Base-by-base conservation (phyloP, 176 grass and related monocot species). In the Triticum aestivum region DNA sequence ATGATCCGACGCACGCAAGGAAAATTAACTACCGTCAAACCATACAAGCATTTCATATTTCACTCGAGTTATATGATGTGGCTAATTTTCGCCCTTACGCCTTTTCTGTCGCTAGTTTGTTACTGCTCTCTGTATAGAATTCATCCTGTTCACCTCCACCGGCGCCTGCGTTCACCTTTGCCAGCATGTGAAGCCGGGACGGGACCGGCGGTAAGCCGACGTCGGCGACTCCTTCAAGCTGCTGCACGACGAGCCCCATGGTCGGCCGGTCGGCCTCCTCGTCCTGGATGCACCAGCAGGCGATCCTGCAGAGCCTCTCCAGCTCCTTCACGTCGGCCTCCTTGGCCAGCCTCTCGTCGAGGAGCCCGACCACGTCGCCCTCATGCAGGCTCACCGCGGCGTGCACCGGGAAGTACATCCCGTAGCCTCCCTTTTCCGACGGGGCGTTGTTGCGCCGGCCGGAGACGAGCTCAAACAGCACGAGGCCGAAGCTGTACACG, bases 201-300 rank as follows among this genome's bases (percentile, higher is more conserved):
- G 88, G 88, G 82, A 90, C 74, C 14, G 85, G 91, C 4, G 88
- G 91, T 65, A 90, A 14, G 8, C 3, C 47, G 3, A 85, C 72
- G 14, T 90, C 82, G 14, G 79, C 62, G 11, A 84, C 82, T 27
- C 88, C 86, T 88, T 91, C 92, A 4, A 94, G 86, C 78, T 89
- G 89, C 61, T 91, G 89, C 44, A 80, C 86, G 20, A 84, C 86
- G n/a, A 86, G 76, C 52, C 89, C 92, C 89, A 91, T 94, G 5
- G 89, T 87, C 5, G 92, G 89, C 54, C 87, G 61, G 44, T 80
- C 33, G 11, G 30, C 65, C 78, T 89, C 89, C 12, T 89, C 81
- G 54, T 91, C 89, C 68, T 91, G 85, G 15, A 91, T 91, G 76
- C 85, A 91, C 89, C 89, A 91, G 26, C 84, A 89, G 35, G 89